Evolutionary conservation across 2,329 filamentous ascomycete genomes (phyloP).

Genomic region (Pseudogymnoascus verrucosus): DNA sequence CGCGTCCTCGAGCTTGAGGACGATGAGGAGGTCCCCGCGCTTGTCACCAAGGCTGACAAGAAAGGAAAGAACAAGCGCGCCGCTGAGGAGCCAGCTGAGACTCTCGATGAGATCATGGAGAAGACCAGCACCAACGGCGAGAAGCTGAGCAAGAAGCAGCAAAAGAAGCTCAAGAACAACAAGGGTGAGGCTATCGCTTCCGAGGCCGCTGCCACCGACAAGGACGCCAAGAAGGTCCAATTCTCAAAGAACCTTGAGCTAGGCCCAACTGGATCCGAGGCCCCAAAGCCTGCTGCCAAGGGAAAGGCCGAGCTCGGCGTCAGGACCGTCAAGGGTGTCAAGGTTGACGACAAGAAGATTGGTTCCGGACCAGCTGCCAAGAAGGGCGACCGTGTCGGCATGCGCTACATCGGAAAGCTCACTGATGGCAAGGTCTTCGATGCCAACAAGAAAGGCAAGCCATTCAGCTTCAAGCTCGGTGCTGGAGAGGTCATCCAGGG

Average conservation of each 20-base stretch:
- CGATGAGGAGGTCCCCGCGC: slow-evolving; percentile 63
- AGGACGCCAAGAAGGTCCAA: slow-evolving; percentile 89
- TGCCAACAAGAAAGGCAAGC: slow-evolving; percentile 98
- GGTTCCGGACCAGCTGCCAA: slow-evolving; percentile 80
- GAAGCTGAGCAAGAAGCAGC: slow-evolving; percentile 90
- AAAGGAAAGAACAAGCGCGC: slow-evolving; percentile 92
- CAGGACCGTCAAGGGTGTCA: slow-evolving; percentile 81
- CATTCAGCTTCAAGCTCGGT: slow-evolving; percentile 92
- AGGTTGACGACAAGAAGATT: slow-evolving; percentile 89
- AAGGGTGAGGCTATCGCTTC: slow-evolving; percentile 73
- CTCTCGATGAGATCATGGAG: slow-evolving; percentile 77
- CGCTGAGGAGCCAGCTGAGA: slow-evolving; percentile 60
- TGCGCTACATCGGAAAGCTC: slow-evolving; percentile 98
- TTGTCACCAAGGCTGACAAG: slow-evolving; percentile 37
- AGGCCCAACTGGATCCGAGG: slow-evolving; percentile 70
- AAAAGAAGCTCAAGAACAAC: slow-evolving; percentile 99
- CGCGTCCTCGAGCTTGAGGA: slow-evolving; percentile 80
- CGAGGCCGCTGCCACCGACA: slow-evolving; percentile 45
- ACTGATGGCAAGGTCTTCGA: slow-evolving; percentile 93
- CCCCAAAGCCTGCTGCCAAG: slow-evolving; percentile 44
- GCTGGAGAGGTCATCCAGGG: slow-evolving; percentile 96
- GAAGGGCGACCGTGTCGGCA: slow-evolving; percentile 81
- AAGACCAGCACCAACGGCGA: slow-evolving; percentile 54
- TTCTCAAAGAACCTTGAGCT: slow-evolving; percentile 99
- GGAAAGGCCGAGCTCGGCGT: slow-evolving; percentile 54